Base-by-base conservation (phyloP, 352 stramenopile genomes). In the Phytopythium sindhum region DNA sequence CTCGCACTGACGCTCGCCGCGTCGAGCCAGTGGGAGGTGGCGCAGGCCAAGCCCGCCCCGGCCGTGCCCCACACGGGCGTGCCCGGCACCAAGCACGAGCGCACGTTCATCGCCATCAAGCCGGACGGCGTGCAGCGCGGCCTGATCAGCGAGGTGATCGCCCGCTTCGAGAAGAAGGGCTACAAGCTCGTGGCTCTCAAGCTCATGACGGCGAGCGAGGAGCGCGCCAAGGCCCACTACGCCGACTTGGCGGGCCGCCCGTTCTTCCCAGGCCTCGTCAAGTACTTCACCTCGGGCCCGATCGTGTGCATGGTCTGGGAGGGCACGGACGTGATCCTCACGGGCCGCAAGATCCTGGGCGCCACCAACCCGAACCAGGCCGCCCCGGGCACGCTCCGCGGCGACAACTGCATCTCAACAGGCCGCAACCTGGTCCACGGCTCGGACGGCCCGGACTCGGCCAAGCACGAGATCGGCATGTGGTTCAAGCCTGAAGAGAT, bases 251-350 rank as follows among this genome's bases (percentile, higher is more conserved):
- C 80, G 59, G 86, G 72, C 44, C 97, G 97, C 60, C 86, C 89
- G 8, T 98, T 98, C 76, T 98, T 96, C 74, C 76, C 78, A 10
- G 89, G 91, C 41, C 87, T 97, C 59, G 86, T 95, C 67, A 87
- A 95, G 69, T 96, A 95, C 78, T 95, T 98, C 69, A 89, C 80
- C 55, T 97, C 88, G 60, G 96, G 96, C 58, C 96, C 96, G 45
- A 98, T 98, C 68, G 91, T 98, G 44, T 97, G 90, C 89, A 98
- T 98, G 94, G 88, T 90, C 48, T 97, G 89, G 86, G 90, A 97
- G 70, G 91, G 92, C 67, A 97, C 91, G 63, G 90, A 97, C 73
- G 91, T 97, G 65, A 98, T 98, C 75, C 84, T 94, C 65, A 96
- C 95, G 60, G 94, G 93, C 59, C 90, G 96, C 72, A 97, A 98